Conservation (phyloP, 2,329 filamentous ascomycete species). For the Colletotrichum tabaci region DNA sequence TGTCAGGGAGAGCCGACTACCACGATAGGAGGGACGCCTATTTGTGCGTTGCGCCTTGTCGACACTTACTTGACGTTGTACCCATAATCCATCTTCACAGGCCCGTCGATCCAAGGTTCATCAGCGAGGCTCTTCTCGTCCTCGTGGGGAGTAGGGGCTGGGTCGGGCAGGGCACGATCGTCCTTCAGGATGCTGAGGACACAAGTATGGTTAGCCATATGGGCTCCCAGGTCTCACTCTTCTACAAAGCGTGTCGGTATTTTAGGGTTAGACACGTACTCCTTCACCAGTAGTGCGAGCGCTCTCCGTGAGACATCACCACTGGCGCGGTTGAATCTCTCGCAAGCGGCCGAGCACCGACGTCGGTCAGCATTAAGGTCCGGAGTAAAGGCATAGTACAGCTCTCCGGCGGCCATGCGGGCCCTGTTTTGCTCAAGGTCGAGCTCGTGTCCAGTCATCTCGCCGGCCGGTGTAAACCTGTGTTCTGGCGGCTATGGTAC, state of each 20-base stretch:
- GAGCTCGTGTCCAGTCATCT: too few relatives aligned
- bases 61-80: conserved; percentile 73
- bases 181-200: conserved; percentile 72
- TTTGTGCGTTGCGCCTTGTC: not conserved
- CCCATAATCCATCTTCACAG: conserved; percentile 83
- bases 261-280: not conserved
- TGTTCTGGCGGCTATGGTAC: too few relatives aligned
- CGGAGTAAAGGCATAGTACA: not conserved
- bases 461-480: too few relatives aligned
- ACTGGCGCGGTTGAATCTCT: not conserved
- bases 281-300: not conserved
- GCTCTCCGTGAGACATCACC: not conserved
- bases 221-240: not conserved
- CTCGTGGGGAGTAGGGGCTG: conserved; percentile 68
- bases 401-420: not conserved
- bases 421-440: not conserved
- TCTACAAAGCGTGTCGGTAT: not conserved
- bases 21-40: too few relatives aligned
- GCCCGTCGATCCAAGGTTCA: conserved; percentile 78
- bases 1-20: not conserved
- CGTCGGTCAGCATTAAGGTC: not conserved
- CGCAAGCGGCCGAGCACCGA: not conserved
- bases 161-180: conserved; percentile 73
- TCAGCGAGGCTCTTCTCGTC: conserved; percentile 76
- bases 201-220: not conserved